Conservation (phyloP, 768 basidiomycete genomes). For the Boletus eberwhitei region DNA sequence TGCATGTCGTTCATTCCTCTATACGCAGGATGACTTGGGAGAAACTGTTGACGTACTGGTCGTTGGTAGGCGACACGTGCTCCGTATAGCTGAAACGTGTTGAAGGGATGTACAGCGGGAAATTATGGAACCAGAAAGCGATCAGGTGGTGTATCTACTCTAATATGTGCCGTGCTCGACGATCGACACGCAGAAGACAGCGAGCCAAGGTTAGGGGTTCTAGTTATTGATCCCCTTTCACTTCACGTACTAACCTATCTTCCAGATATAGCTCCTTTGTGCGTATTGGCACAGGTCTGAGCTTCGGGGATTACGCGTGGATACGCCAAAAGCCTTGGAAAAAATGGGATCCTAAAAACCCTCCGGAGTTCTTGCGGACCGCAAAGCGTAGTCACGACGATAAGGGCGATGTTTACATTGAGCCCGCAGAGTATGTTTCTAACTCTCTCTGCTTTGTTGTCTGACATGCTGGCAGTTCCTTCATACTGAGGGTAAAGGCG, state of each 20-base stretch:
- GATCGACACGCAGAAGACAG: constrained; percentile 55
- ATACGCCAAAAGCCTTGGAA: constrained; percentile 83
- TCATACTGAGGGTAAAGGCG: constrained; percentile 90
- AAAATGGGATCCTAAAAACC: constrained; percentile 65
- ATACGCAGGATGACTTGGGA: constrained; percentile 75
- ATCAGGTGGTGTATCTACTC: constrained; percentile 83
- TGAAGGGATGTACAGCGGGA: constrained; percentile 49
- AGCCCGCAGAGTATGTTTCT: constrained; percentile 73
- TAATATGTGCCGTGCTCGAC: constrained; percentile 87
- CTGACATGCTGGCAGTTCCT: constrained; percentile 57
- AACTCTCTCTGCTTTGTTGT: neutral
- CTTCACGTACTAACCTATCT: neutral
- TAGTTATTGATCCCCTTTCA: neutral
- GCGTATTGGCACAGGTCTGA: constrained; percentile 87
- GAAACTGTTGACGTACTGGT: constrained; percentile 92
- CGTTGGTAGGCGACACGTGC: constrained; percentile 52
- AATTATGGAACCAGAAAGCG: constrained; percentile 87
- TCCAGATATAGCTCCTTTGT: constrained; percentile 81
- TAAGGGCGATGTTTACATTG: constrained; percentile 87
- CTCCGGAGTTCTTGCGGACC: constrained; percentile 67
- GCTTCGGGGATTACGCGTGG: constrained; percentile 84
- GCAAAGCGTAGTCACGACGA: constrained; percentile 65
- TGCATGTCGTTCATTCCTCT: neutral
- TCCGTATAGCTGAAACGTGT: neutral
- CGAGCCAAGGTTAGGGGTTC: constrained; percentile 52